A percentile compares a stretch with the other conserved stretches of the same genome.
These are phyloP conservation scores for Cinnamomum chago DNA, from an alignment of 164 flowering plant species.

Conservation along the genomic window DNA sequence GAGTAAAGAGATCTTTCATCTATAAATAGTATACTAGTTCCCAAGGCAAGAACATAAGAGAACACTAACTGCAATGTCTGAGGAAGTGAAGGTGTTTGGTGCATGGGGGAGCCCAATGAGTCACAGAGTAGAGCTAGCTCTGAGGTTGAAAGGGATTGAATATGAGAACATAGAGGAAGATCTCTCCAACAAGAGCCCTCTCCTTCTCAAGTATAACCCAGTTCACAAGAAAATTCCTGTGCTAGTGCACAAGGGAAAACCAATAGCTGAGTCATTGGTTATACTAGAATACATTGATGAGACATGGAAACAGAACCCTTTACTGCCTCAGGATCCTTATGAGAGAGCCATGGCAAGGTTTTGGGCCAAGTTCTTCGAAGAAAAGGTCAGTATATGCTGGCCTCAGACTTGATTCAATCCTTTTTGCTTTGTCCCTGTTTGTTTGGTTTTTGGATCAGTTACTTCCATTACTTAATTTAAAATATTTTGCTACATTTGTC, in stretches of 20 bases:
- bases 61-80: neutral
- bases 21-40: neutral
- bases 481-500: too few species aligned
- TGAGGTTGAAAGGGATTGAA: slow-evolving; percentile 5
- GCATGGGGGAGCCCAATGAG: slow-evolving; percentile 3
- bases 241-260: slow-evolving; percentile 11
- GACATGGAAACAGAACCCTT: slow-evolving; percentile 2
- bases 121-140: slow-evolving; percentile 1
- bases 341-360: slow-evolving; percentile 14
- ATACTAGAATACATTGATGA: slow-evolving; percentile 11
- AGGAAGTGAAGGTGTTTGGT: slow-evolving; percentile 6
- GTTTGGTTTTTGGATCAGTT: neutral
- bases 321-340: slow-evolving; percentile 15
- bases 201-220: slow-evolving; percentile 5
- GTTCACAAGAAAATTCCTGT: slow-evolving; percentile 6
- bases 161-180: slow-evolving; percentile 8
- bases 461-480: too few species aligned
- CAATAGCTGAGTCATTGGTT: slow-evolving; percentile 14
- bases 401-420: neutral
- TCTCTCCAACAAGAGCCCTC: slow-evolving; percentile 6
- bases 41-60: neutral
- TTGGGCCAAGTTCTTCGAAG: slow-evolving; percentile 17
- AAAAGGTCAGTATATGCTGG: slow-evolving; percentile 6
- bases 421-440: neutral
- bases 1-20: neutral